Evolutionary conservation across 176 grass and related monocot genomes (phyloP).

Genomic region (Avena sativa): DNA sequence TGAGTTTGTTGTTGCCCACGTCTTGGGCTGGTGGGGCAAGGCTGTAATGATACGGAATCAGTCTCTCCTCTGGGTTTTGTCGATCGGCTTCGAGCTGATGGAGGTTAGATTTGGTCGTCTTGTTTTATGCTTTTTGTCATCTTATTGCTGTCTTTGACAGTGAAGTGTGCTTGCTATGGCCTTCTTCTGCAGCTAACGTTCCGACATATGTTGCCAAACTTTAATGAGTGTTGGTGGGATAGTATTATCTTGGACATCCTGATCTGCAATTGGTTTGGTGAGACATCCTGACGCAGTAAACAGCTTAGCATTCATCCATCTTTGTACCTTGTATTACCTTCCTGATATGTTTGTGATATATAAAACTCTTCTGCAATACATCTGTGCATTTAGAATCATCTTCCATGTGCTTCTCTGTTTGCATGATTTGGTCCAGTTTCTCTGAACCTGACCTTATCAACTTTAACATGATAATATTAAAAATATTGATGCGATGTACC

Average conservation of each 20-base stretch:
- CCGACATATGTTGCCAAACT: constrained; percentile 98
- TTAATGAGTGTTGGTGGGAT: constrained; percentile 99
- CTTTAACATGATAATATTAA: constrained; percentile 33
- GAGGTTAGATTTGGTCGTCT: constrained; percentile 68
- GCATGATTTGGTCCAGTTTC: constrained; percentile 36
- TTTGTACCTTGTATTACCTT: constrained; percentile 1
- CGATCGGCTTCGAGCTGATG: constrained; percentile 97
- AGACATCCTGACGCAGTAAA: constrained; percentile 43
- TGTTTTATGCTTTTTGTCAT: constrained; percentile 28
- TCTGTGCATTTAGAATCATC: constrained; percentile 7
- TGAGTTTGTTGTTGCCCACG: constrained; percentile 95
- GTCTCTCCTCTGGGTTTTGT: constrained; percentile 89
- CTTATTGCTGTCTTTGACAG: constrained; percentile 30
- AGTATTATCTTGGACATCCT: constrained; percentile 97
- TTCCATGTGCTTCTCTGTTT: not conserved
- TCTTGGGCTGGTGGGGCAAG: constrained; percentile 99
- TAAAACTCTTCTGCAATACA: not conserved
- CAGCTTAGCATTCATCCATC: not conserved
- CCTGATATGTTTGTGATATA: constrained; percentile 26
- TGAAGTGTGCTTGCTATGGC: constrained; percentile 41
- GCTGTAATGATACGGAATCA: constrained; percentile 99
- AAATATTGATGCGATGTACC: constrained; percentile 28
- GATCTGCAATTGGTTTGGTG: constrained; percentile 99
- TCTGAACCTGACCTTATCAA: constrained; percentile 37
- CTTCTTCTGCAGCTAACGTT: constrained; percentile 79